Evolutionary conservation across 306 rosid species (phyloP).

Genomic region (Inga oerstediana): DNA sequence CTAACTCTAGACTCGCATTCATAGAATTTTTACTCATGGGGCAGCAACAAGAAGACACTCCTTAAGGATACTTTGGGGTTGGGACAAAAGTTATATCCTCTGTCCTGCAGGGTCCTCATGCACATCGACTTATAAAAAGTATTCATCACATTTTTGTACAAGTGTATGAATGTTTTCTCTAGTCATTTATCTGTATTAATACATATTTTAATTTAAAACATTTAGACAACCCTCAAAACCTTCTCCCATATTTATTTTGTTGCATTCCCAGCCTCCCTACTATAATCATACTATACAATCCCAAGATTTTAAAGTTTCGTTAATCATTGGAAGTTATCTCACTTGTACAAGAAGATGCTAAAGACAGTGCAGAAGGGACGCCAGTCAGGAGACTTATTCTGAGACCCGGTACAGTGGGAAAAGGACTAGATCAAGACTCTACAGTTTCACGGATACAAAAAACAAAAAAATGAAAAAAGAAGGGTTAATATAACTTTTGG

Average conservation of each 20-base stretch:
- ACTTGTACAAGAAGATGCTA: background rate
- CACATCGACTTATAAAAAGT: background rate
- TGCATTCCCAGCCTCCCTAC: background rate
- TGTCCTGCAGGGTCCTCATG: background rate
- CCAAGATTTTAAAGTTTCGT: background rate
- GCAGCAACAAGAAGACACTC: background rate
- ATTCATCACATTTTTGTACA: background rate
- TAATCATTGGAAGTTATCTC: background rate
- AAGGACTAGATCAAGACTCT: conserved; percentile 12
- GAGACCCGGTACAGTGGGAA: conserved; percentile 4
- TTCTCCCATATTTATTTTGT: background rate
- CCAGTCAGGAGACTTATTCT: background rate
- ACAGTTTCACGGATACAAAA: background rate
- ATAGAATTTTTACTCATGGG: background rate
- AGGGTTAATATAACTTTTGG: too few species aligned
- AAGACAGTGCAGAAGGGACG: background rate
- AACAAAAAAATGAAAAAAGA: background rate
- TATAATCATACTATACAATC: conserved; percentile 11
- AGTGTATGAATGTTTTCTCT: background rate
- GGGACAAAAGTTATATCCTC: background rate
- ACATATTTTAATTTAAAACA: too few species aligned
- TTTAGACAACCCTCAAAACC: background rate
- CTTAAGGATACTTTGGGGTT: background rate
- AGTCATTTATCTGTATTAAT: background rate
- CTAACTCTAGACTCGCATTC: background rate